These are phyloP conservation scores for Paraglomus brasilianum DNA, from an alignment of 192 early-diverging fungal genomes.

Conservation along the genomic window DNA sequence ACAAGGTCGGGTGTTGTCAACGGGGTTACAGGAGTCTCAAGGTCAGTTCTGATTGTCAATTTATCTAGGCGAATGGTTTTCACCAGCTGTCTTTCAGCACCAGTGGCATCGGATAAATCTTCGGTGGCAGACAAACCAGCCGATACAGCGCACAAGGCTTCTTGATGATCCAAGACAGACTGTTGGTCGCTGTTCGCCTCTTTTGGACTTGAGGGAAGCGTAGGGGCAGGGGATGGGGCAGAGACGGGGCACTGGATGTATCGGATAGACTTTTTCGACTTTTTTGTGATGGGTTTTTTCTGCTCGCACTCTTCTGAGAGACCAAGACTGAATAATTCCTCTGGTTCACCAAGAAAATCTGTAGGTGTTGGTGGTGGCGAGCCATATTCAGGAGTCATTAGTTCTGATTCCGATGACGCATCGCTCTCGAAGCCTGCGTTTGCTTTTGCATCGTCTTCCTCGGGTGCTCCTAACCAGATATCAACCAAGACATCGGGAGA, in stretches of 20 bases:
- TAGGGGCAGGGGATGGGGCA: neutral
- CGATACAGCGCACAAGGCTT: too few species aligned
- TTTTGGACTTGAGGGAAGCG: neutral
- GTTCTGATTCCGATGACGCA: constrained; percentile 26
- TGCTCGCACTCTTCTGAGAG: neutral
- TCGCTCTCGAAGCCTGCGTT: constrained; percentile 19
- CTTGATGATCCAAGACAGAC: neutral
- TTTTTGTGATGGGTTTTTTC: neutral
- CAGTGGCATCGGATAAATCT: neutral
- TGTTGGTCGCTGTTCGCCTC: neutral
- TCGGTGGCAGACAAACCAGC: too few species aligned
- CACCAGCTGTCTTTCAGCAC: neutral
- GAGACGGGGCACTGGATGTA: neutral
- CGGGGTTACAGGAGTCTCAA: constrained; percentile 8
- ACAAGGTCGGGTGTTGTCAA: constrained; percentile 21
- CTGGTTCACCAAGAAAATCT: neutral
- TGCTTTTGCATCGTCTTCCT: too few species aligned
- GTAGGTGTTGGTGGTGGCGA: constrained; percentile 18
- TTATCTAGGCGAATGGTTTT: constrained; percentile 15
- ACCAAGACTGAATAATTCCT: constrained; percentile 3
- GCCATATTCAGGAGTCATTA: constrained; percentile 16
- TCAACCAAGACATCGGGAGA: too few species aligned
- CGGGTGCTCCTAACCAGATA: too few species aligned
- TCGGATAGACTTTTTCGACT: neutral
- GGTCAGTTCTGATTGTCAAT: neutral